Conservation (phyloP, 192 early-diverging fungal genomes). For the Coemansia sp. region DNA sequence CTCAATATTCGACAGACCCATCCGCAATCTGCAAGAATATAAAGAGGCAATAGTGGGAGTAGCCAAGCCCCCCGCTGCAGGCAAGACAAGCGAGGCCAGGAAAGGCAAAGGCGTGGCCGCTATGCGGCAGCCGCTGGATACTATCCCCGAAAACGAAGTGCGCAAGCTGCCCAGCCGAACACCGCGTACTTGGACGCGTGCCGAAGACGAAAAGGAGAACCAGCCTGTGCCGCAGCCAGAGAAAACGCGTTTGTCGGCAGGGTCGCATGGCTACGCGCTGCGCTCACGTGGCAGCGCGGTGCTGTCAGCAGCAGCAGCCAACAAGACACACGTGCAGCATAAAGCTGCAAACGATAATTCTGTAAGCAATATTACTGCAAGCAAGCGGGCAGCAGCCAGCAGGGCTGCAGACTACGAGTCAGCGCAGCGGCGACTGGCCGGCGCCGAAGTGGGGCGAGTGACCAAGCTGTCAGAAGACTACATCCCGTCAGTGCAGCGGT, state of each 20-base stretch:
- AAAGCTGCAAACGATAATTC: no score
- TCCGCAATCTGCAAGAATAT: slow-evolving; percentile 38
- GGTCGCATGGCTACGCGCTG: slow-evolving; percentile 23
- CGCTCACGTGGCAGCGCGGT: slow-evolving; percentile 18
- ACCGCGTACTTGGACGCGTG: slow-evolving; percentile 8
- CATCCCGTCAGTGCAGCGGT: slow-evolving; percentile 35
- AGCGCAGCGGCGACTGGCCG: slow-evolving; percentile 7
- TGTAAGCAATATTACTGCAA: slow-evolving; percentile 1
- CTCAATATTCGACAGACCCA: slow-evolving; percentile 40
- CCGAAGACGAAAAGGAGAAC: slow-evolving; percentile 34
- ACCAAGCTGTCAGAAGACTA: slow-evolving; percentile 46
- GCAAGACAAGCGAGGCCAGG: background rate
- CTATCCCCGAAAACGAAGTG: slow-evolving; percentile 25
- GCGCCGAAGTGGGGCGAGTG: slow-evolving; percentile 38
- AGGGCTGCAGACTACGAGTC: slow-evolving; percentile 6
- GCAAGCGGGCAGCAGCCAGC: slow-evolving; percentile 1
- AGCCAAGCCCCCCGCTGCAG: no score
- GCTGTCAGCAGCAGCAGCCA: background rate
- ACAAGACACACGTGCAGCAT: no score
- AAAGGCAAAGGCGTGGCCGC: background rate
- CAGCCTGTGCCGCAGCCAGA: slow-evolving; percentile 1
- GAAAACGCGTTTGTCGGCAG: background rate
- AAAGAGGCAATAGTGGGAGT: slow-evolving; percentile 1
- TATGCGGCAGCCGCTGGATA: slow-evolving; percentile 28
- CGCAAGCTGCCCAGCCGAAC: slow-evolving; percentile 4